phyloP scores from a whole-genome alignment of 805 yeast genomes.

The Yarrowia deformans region DNA sequence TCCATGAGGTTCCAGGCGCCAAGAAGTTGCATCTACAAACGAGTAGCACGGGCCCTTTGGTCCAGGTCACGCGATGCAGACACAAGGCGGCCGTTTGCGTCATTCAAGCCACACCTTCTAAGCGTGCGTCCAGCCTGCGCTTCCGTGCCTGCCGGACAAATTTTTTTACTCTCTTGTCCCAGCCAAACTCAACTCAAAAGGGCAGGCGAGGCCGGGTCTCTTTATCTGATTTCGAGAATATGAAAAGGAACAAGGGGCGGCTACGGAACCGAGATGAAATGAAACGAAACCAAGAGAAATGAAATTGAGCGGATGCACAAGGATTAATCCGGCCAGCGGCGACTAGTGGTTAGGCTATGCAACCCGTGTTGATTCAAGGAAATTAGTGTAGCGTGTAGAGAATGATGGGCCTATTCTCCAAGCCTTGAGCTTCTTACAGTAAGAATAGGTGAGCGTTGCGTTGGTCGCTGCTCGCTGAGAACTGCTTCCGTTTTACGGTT shows the following conservation, averaged over 20 bases:
- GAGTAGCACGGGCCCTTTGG: slow-evolving; percentile 8
- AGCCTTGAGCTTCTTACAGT: background rate
- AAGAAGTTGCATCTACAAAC: background rate
- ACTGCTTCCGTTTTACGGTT: slow-evolving; percentile 3
- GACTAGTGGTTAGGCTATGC: background rate
- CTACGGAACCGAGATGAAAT: slow-evolving; percentile 7
- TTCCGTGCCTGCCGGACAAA: slow-evolving; percentile 17
- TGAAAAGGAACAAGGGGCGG: background rate
- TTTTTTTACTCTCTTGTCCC: background rate
- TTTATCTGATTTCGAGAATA: background rate
- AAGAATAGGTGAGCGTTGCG: background rate
- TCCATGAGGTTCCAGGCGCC: slow-evolving; percentile 1
- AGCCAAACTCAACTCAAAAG: slow-evolving; percentile 6
- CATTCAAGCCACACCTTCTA: slow-evolving; percentile 26
- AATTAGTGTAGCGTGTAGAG: no score
- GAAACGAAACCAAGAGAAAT: background rate
- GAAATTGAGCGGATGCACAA: background rate
- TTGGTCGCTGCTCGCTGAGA: background rate
- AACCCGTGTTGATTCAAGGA: no score
- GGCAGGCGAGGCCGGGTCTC: slow-evolving; percentile 11
- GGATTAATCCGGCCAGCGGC: background rate
- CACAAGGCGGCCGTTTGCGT: background rate
- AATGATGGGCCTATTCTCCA: no score
- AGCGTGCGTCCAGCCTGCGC: background rate
- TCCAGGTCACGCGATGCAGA: slow-evolving; percentile 34